Evolutionary conservation across 2,329 filamentous ascomycete species (phyloP).

Genomic region (Raffaelea albimanens): DNA sequence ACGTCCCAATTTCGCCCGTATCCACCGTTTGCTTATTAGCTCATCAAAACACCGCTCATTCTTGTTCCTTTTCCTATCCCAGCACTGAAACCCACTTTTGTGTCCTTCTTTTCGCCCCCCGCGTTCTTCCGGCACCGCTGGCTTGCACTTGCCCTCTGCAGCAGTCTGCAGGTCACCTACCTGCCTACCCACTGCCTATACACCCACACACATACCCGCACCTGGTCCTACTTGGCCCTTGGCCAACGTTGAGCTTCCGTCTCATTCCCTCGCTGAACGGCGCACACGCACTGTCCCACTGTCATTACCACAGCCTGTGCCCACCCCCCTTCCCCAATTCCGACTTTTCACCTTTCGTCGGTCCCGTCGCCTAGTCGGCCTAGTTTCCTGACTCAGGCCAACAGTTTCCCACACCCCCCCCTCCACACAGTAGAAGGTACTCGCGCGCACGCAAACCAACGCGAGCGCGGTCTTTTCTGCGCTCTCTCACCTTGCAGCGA

Average conservation of each 20-base stretch:
- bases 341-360: conserved; percentile 5
- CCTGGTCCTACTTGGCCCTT: no score
- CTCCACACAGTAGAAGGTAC: conserved; percentile 5
- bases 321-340: conserved; percentile 4
- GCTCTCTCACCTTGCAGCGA: not conserved
- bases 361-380: no score
- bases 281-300: not conserved
- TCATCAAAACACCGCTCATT: conserved; percentile 10
- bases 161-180: no score
- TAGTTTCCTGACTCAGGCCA: not conserved
- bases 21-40: conserved; percentile 13
- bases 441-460: conserved; percentile 9
- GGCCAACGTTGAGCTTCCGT: no score
- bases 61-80: conserved; percentile 4
- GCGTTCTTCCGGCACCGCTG: conserved; percentile 12
- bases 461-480: conserved; percentile 1
- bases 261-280: not conserved
- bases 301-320: not conserved
- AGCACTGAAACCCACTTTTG: conserved; percentile 5
- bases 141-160: not conserved
- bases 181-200: no score
- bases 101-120: conserved; percentile 3
- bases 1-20: conserved; percentile 12
- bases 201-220: no score
- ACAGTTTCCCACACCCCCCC: not conserved